These are phyloP conservation scores for Arthroderma uncinatum DNA, from an alignment of 2,329 filamentous ascomycete genomes.

Conservation along the genomic window DNA sequence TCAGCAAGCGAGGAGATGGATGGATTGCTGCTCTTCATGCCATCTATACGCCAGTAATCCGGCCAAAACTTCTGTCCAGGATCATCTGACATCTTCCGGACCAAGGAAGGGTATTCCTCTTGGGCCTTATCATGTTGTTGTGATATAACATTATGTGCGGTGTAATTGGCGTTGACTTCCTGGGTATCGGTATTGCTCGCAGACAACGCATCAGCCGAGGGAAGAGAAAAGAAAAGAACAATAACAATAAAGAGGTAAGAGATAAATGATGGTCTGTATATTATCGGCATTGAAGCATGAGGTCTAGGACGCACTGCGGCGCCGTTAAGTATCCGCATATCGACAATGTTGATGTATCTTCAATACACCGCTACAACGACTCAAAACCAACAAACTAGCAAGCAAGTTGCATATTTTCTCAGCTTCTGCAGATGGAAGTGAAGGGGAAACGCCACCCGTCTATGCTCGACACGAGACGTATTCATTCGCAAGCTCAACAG, in stretches of 20 bases:
- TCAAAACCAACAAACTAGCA: background rate
- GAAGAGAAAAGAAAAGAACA: background rate
- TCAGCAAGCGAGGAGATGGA: background rate
- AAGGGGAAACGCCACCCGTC: background rate
- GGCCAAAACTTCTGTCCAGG: constrained; percentile 40
- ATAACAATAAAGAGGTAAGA: background rate
- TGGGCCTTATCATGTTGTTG: background rate
- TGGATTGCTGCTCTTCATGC: constrained; percentile 5
- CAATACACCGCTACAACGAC: background rate
- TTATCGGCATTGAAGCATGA: background rate
- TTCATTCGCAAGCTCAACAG: background rate
- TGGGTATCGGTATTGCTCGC: background rate
- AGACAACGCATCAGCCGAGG: background rate
- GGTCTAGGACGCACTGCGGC: background rate
- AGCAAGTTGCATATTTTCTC: background rate
- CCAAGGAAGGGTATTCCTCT: constrained; percentile 10
- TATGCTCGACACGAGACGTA: background rate
- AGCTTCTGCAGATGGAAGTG: background rate
- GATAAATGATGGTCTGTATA: background rate
- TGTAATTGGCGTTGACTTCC: background rate
- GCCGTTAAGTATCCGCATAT: background rate
- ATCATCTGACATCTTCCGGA: constrained; percentile 37
- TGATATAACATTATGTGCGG: background rate
- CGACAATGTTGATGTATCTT: background rate
- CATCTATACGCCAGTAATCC: constrained; percentile 35